A percentile compares a stretch with the other conserved stretches of the same genome.
Evolutionary conservation across 495 filamentous ascomycete species (phyloP).

Genomic region (Aspergillus incahuasiensis): DNA sequence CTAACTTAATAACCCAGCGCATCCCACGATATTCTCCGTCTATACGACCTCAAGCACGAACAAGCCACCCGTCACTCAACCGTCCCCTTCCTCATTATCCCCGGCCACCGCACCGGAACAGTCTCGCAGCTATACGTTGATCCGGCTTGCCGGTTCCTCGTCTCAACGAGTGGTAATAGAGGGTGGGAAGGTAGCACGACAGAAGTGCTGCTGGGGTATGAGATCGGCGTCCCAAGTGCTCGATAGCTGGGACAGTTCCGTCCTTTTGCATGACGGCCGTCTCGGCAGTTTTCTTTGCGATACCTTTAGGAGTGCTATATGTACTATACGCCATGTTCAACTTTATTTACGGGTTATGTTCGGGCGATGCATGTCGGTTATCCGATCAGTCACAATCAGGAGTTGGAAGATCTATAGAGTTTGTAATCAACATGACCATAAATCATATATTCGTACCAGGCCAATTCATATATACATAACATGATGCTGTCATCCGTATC

Average conservation of each 20-base stretch:
- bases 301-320: background rate
- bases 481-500: background rate
- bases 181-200: conserved; percentile 95
- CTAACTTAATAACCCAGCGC: conserved; percentile 54
- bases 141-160: conserved; percentile 82
- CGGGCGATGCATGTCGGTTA: too few relatives aligned
- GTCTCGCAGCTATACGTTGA: conserved; percentile 81
- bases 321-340: conserved; percentile 2
- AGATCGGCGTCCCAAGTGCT: conserved; percentile 61
- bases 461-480: background rate
- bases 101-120: conserved; percentile 88
- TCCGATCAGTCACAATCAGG: background rate
- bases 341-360: background rate
- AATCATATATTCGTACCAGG: background rate
- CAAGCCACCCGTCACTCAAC: conserved; percentile 64
- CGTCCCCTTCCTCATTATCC: conserved; percentile 90
- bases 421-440: background rate
- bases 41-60: conserved; percentile 80
- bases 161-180: conserved; percentile 83
- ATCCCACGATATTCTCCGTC: conserved; percentile 85
- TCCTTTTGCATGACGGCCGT: too few relatives aligned
- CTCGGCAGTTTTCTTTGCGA: background rate
- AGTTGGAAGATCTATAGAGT: background rate
- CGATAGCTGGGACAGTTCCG: conserved; percentile 14
- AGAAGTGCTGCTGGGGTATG: conserved; percentile 90